Base-by-base conservation (phyloP, 2,329 filamentous ascomycete species). In the Lachnum nothofagi region DNA sequence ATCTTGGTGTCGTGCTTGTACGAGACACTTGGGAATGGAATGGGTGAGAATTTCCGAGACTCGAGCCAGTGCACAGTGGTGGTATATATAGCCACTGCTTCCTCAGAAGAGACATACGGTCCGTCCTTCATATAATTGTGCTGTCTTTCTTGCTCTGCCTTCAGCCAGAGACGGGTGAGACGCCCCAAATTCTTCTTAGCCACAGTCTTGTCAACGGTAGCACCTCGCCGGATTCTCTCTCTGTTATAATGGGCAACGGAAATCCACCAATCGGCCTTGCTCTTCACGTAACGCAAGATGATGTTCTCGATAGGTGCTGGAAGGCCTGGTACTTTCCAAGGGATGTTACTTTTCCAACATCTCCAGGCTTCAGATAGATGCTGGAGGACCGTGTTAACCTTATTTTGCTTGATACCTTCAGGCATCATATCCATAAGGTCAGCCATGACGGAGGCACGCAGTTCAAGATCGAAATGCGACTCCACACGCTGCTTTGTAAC, bases 381-480 rank as follows among this genome's bases (percentile, higher is more conserved):
- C 65, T 97, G 93, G 46, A 98, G 74, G 38, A 98, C 91, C 1
- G 91, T 95, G 69, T 98, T 95, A 68, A 98, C 90, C 72, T 98
- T 98, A 74, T 93, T 98, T 67, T 98, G 93, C 69, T 96, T 96
- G 73, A 98, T 97, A 58, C 93, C 93, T 67, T 98, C 94, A 0
- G 93, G 93, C 93, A 98, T 98, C 94, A 98, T 98, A 64, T 98
- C 93, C 87, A 96, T 96, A 43, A 98, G 75, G 70, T 98, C 93
- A 38, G 91, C 90, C 91, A 98, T 98, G 57, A 98, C 93, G 0
- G 93, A 96, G 14, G 94, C 94, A 63, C 93, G 88, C 43, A 98
- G 82, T 70, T 98, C 93, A 48, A 98, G 77, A 70, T 98, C 93
- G 64, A 96, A 98, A 67, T 98, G 94, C 20, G 93, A 97, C 66